Evolutionary conservation across 2,329 filamentous ascomycete genomes (phyloP).

Genomic region (Kalaharituber pfeilii): DNA sequence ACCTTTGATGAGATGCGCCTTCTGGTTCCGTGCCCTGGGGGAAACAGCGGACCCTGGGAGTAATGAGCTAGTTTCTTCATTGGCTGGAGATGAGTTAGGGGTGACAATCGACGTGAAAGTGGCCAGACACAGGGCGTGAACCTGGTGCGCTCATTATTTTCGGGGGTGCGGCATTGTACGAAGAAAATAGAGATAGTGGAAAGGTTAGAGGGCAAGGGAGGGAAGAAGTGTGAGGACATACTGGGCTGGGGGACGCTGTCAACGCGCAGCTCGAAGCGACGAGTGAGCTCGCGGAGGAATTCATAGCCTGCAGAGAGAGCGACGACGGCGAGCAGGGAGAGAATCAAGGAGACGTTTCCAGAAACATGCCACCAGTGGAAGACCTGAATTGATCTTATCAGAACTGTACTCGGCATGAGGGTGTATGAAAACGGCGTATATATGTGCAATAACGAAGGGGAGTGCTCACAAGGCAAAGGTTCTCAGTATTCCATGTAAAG

Average conservation of each 20-base stretch:
- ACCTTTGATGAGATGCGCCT: slow-evolving; percentile 62
- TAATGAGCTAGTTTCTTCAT: slow-evolving; percentile 40
- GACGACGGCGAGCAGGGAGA: slow-evolving; percentile 69
- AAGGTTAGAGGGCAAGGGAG: slow-evolving; percentile 10
- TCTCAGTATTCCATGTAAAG: slow-evolving; percentile 85
- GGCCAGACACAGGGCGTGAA: no score
- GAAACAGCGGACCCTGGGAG: slow-evolving; percentile 27
- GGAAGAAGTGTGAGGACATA: slow-evolving; percentile 27
- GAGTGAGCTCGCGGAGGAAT: slow-evolving; percentile 57
- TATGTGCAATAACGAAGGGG: not conserved
- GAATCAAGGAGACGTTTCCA: slow-evolving; percentile 52
- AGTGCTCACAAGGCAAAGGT: slow-evolving; percentile 60
- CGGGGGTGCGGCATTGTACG: not conserved
- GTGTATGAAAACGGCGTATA: no score
- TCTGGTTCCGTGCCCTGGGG: slow-evolving; percentile 33
- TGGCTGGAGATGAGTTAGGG: not conserved
- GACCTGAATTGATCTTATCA: slow-evolving; percentile 29
- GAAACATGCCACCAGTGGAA: slow-evolving; percentile 81
- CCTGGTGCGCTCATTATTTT: no score
- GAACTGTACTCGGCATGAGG: not conserved
- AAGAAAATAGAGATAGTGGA: slow-evolving; percentile 6
- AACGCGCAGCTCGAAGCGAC: slow-evolving; percentile 53
- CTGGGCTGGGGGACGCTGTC: slow-evolving; percentile 37
- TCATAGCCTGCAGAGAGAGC: slow-evolving; percentile 85
- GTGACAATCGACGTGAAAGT: not conserved